Evolutionary conservation across 2,329 filamentous ascomycete species (phyloP).

Genomic region (Colletotrichum sp.): DNA sequence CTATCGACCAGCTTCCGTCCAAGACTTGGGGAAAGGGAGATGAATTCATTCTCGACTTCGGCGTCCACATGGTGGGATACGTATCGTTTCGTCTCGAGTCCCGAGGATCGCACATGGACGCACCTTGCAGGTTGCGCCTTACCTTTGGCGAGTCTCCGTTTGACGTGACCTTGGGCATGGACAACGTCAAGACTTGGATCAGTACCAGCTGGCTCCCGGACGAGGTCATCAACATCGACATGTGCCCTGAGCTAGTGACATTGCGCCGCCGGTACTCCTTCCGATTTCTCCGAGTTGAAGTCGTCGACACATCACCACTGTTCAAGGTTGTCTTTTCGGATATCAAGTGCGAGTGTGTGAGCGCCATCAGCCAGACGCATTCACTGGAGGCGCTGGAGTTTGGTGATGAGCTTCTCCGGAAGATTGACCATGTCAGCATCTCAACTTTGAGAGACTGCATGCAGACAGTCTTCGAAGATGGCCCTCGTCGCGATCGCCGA

Average conservation of each 20-base stretch:
- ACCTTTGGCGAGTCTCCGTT: slow-evolving; percentile 40
- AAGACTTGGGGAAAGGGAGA: slow-evolving; percentile 29
- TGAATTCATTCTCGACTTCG: slow-evolving; percentile 37
- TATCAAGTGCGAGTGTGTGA: slow-evolving; percentile 31
- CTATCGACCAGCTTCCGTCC: slow-evolving; percentile 20
- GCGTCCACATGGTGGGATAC: slow-evolving; percentile 36
- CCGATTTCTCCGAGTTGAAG: slow-evolving; percentile 36
- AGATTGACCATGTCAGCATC: slow-evolving; percentile 34
- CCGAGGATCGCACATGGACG: slow-evolving; percentile 36
- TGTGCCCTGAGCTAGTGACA: slow-evolving; percentile 31
- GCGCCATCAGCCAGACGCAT: slow-evolving; percentile 26
- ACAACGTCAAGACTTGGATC: slow-evolving; percentile 39
- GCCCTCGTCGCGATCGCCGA: slow-evolving; percentile 39
- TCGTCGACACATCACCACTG: slow-evolving; percentile 38
- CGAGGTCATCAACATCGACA: slow-evolving; percentile 38
- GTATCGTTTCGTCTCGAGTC: slow-evolving; percentile 31
- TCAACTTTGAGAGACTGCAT: slow-evolving; percentile 41
- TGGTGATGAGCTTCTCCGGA: slow-evolving; percentile 24
- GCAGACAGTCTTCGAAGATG: slow-evolving; percentile 44
- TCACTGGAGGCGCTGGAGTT: slow-evolving; percentile 22
- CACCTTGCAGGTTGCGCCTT: slow-evolving; percentile 36
- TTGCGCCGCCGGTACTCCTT: slow-evolving; percentile 37
- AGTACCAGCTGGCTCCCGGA: slow-evolving; percentile 42
- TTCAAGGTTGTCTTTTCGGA: slow-evolving; percentile 36
- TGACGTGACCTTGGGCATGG: slow-evolving; percentile 38